phyloP scores from a whole-genome alignment of 768 basidiomycete genomes.

The Kwoniella dendrophila region DNA sequence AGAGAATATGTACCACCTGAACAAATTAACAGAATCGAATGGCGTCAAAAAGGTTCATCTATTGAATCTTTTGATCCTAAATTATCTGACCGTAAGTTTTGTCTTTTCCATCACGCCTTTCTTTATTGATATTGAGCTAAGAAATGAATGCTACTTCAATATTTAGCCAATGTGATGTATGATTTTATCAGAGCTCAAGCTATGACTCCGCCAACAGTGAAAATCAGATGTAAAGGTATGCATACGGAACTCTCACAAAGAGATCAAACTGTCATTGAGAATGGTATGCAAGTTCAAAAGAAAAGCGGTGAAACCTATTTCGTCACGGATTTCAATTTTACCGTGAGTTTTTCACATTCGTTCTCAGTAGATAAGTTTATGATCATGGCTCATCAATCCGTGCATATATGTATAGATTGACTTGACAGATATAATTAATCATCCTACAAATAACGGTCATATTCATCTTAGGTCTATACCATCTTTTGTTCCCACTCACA shows the following conservation, averaged over 20 bases:
- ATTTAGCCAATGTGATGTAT: slow-evolving; percentile 70
- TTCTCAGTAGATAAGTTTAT: no score
- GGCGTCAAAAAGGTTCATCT: slow-evolving; percentile 3
- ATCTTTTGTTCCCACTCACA: slow-evolving; percentile 11
- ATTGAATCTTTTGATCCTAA: slow-evolving; percentile 23
- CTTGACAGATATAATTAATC: slow-evolving; percentile 28
- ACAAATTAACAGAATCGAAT: slow-evolving; percentile 11
- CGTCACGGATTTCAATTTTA: slow-evolving; percentile 47
- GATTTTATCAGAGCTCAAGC: slow-evolving; percentile 70
- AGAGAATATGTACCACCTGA: slow-evolving; percentile 6
- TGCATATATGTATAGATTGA: slow-evolving; percentile 35
- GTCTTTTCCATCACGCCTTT: not conserved
- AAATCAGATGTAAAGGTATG: slow-evolving; percentile 23
- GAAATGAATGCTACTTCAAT: not conserved
- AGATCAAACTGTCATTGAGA: slow-evolving; percentile 66
- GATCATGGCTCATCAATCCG: no score
- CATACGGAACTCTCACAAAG: slow-evolving; percentile 69
- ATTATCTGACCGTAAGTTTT: slow-evolving; percentile 34
- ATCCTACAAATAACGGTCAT: slow-evolving; percentile 43
- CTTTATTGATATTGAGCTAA: not conserved
- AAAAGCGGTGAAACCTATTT: slow-evolving; percentile 32
- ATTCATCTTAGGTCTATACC: slow-evolving; percentile 56
- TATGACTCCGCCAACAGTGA: slow-evolving; percentile 31
- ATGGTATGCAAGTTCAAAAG: slow-evolving; percentile 18
- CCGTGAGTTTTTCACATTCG: slow-evolving; percentile 28